A percentile compares a stretch with the other conserved stretches of the same genome.
Evolutionary conservation across 1,139 yeast genomes (phyloP).

Genomic region (Suzukiozyma palmioleophila): DNA sequence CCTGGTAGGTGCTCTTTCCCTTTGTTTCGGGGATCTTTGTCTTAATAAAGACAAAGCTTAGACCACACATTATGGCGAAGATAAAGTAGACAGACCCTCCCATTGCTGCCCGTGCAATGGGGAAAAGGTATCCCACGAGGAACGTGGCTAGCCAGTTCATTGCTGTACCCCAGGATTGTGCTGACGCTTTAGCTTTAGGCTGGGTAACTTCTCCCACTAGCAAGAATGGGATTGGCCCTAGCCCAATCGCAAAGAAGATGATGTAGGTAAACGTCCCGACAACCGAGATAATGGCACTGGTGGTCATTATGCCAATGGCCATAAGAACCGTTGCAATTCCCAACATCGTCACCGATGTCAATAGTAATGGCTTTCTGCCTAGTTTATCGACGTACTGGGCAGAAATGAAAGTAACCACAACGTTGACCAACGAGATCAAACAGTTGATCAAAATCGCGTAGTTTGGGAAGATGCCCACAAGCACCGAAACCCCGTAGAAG

Average conservation of each 20-base stretch:
- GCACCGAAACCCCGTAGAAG: slow-evolving; percentile 85
- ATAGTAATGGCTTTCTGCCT: slow-evolving; percentile 74
- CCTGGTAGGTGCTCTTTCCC: slow-evolving; percentile 54
- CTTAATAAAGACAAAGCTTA: slow-evolving; percentile 46
- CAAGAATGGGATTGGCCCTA: slow-evolving; percentile 93
- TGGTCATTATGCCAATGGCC: slow-evolving; percentile 57
- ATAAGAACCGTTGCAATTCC: slow-evolving; percentile 59
- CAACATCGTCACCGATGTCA: slow-evolving; percentile 67
- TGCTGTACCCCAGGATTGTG: slow-evolving; percentile 90
- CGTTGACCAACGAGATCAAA: slow-evolving; percentile 67
- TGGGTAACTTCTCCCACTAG: slow-evolving; percentile 88
- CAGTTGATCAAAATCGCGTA: slow-evolving; percentile 70
- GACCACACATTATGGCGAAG: slow-evolving; percentile 56
- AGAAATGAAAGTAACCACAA: slow-evolving; percentile 64
- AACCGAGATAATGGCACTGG: slow-evolving; percentile 52
- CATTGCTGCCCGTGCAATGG: slow-evolving; percentile 55
- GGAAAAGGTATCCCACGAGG: slow-evolving; percentile 75
- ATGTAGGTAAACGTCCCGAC: slow-evolving; percentile 70
- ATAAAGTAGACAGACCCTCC: slow-evolving; percentile 81
- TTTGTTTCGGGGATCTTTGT: slow-evolving; percentile 72
- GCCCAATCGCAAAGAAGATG: slow-evolving; percentile 80
- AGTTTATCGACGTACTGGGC: slow-evolving; percentile 68
- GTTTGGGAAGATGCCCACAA: slow-evolving; percentile 64
- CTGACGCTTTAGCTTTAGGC: slow-evolving; percentile 70
- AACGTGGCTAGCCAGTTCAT: slow-evolving; percentile 92